Evolutionary conservation across 1,284 basidiomycete species (phyloP), one percentile per base, ranked within the genome.

Genomic region (Pulveroboletus sp.): DNA sequence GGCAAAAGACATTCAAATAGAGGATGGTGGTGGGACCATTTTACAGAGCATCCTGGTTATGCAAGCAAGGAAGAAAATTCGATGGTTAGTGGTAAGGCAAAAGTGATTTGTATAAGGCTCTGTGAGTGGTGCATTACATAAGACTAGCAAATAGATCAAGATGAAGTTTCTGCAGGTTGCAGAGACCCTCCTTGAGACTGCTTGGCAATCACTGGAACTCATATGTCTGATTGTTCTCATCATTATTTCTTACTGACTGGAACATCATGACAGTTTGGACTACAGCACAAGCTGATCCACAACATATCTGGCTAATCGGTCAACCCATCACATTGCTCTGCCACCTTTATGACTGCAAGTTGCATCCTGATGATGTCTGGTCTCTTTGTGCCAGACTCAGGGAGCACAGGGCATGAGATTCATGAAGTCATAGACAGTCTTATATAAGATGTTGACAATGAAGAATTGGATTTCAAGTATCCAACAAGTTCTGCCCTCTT

Each of bases 1-100:
- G 36, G 42, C 43, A 54, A 56, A 33, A 36, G 22, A 14, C 18
- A 18, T 10, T 52, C 49, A 48, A 48, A 53, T 25, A 28, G 24
- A 45, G 17, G 49, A 12, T 45, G 57, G 47, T 57, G 53, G 47
- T 57, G 48, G 47, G 48, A 47, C 3, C 48, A 58, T 26, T 57
- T 58, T 5, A 43, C 25, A 0, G 55, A 38, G 17, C 43, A 58
- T 4, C 25, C 43, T 14, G 54, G 54, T 22, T 58, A 58, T 38
- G 26, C 38, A 5, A 43, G 18, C 17, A 58, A 57, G 28, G 35
- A 57, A 49, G 9, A 11, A 5, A 22, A 14, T 18, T 57, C 35
- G 4, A 42, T 35, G 17, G 35, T 40, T 12, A 57, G 42, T 11
- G 24, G 47, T 2, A 58, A 58, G 35, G 54, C 43, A 17, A 57